Conservation (phyloP, 768 basidiomycete species). For the Fomitopsis serialis region DNA sequence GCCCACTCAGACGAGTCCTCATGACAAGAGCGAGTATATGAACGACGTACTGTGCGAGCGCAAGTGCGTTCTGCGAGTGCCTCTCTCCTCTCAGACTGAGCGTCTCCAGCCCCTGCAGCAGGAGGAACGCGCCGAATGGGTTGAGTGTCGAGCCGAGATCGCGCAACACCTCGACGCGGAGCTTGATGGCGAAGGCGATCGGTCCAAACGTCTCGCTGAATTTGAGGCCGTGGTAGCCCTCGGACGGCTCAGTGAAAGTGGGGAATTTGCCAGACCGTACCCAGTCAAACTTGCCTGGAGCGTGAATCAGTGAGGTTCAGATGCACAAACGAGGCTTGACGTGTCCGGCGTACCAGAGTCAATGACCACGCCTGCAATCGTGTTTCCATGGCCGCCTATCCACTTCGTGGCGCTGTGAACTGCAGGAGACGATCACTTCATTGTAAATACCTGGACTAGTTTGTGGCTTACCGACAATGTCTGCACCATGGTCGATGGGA, state of each 20-base stretch:
- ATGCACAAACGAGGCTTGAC: too few relatives aligned
- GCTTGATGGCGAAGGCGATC: slow-evolving; percentile 58
- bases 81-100: slow-evolving; percentile 65
- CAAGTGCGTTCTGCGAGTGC: slow-evolving; percentile 67
- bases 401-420: slow-evolving; percentile 83
- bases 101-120: slow-evolving; percentile 76
- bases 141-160: slow-evolving; percentile 66
- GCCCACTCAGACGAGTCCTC: background rate
- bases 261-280: slow-evolving; percentile 63
- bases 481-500: slow-evolving; percentile 72
- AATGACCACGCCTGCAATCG: slow-evolving; percentile 71
- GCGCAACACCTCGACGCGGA: slow-evolving; percentile 58
- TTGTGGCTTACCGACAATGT: slow-evolving; percentile 53
- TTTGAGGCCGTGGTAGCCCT: slow-evolving; percentile 70
- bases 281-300: slow-evolving; percentile 77
- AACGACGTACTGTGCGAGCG: slow-evolving; percentile 48
- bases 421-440: slow-evolving; percentile 8
- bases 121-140: slow-evolving; percentile 69
- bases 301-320: too few relatives aligned
- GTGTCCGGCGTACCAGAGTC: slow-evolving; percentile 68
- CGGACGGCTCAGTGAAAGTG: slow-evolving; percentile 65
- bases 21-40: background rate
- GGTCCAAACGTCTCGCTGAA: slow-evolving; percentile 65
- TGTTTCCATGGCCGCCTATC: slow-evolving; percentile 80
- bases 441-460: background rate